These are phyloP conservation scores for Ophiocordyceps camponoti-leonardi DNA, from an alignment of 2,329 filamentous ascomycete species.

Conservation along the genomic window DNA sequence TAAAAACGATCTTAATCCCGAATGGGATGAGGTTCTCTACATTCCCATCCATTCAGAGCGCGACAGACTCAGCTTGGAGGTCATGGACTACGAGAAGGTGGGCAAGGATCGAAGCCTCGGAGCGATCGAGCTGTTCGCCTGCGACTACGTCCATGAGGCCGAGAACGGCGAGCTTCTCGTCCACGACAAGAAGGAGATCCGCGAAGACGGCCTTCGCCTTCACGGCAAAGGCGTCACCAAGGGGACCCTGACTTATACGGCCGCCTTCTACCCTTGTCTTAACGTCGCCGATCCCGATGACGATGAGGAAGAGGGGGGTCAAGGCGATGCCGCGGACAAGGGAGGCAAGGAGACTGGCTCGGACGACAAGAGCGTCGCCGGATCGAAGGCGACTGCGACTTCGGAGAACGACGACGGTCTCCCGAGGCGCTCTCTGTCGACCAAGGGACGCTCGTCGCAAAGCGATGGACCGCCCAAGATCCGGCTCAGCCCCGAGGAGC, in stretches of 20 bases:
- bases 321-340: conserved; percentile 50
- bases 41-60: conserved; percentile 72
- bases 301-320: conserved; percentile 43
- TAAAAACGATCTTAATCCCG: conserved; percentile 85
- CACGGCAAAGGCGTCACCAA: conserved; percentile 59
- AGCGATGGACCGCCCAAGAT: conserved; percentile 54
- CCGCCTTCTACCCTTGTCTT: conserved; percentile 78
- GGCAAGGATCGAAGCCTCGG: conserved; percentile 83
- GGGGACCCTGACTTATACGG: conserved; percentile 66
- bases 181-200: conserved; percentile 55
- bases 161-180: conserved; percentile 68
- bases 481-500: conserved; percentile 59
- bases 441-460: conserved; percentile 13
- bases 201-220: conserved; percentile 52
- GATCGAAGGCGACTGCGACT: conserved; percentile 15
- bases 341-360: conserved; percentile 7
- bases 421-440: conserved; percentile 20
- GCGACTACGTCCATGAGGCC: conserved; percentile 64
- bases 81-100: conserved; percentile 91
- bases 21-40: conserved; percentile 93
- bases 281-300: conserved; percentile 82
- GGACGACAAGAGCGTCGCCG: conserved; percentile 17
- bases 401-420: conserved; percentile 9
- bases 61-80: conserved; percentile 75
- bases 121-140: conserved; percentile 55